These are phyloP conservation scores for Amesomyces nigricolor DNA, from an alignment of 2,329 filamentous ascomycete genomes.

Conservation along the genomic window DNA sequence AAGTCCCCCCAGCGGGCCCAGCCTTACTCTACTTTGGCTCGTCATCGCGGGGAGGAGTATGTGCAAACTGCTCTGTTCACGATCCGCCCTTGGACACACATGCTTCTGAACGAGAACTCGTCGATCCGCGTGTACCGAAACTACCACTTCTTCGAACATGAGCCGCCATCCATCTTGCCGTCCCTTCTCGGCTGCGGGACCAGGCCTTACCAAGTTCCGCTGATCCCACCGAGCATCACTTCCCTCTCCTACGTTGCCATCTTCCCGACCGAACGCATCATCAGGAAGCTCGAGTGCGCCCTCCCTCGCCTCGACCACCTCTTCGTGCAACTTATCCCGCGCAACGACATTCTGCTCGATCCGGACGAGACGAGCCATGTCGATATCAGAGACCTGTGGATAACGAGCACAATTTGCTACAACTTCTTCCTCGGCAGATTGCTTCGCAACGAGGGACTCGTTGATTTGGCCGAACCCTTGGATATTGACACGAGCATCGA, in stretches of 20 bases:
- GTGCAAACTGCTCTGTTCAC: constrained; percentile 45
- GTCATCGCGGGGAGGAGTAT: neutral
- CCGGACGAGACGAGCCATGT: constrained; percentile 36
- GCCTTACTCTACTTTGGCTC: neutral
- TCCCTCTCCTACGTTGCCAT: constrained; percentile 57
- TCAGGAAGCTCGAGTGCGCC: constrained; percentile 43
- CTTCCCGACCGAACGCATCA: constrained; percentile 60
- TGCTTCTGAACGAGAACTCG: constrained; percentile 70
- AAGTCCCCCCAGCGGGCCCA: no score
- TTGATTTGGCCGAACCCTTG: neutral
- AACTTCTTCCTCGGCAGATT: constrained; percentile 30
- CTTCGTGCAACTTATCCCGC: constrained; percentile 46
- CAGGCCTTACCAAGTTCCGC: constrained; percentile 33
- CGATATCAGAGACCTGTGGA: constrained; percentile 41
- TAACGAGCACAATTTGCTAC: constrained; percentile 22
- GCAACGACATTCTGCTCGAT: constrained; percentile 33
- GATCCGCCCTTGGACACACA: constrained; percentile 57
- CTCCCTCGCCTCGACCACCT: constrained; percentile 49
- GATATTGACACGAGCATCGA: neutral
- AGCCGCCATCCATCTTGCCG: constrained; percentile 56
- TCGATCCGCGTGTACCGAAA: constrained; percentile 65
- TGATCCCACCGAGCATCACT: constrained; percentile 40
- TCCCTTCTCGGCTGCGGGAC: constrained; percentile 43
- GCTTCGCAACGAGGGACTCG: constrained; percentile 26
- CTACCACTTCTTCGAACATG: constrained; percentile 64